phyloP scores from a whole-genome alignment of 495 filamentous ascomycete species.

The Glutinoglossum americanum region DNA sequence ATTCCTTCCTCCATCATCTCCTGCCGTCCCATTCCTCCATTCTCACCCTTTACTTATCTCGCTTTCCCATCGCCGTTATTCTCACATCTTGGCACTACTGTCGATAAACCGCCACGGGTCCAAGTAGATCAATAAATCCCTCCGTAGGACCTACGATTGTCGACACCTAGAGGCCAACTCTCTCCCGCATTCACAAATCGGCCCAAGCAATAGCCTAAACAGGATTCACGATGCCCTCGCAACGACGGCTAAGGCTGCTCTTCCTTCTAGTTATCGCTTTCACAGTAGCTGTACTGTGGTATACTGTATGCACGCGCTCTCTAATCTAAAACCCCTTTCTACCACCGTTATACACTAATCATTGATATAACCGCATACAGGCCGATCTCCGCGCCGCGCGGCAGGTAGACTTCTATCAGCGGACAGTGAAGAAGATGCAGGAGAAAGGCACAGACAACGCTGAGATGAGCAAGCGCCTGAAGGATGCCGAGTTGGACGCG shows the following conservation, averaged over 20 bases:
- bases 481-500: constrained; percentile 26
- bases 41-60: too few species aligned
- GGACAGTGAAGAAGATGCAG: constrained; percentile 30
- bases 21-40: too few species aligned
- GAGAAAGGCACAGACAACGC: constrained; percentile 32
- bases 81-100: too few species aligned
- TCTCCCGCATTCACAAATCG: too few species aligned
- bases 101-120: too few species aligned
- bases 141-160: too few species aligned
- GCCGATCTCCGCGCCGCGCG: constrained; percentile 14
- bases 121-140: too few species aligned
- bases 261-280: constrained; percentile 32
- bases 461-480: constrained; percentile 9
- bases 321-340: constrained; percentile 18
- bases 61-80: too few species aligned
- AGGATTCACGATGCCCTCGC: constrained; percentile 51
- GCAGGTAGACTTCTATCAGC: constrained; percentile 23
- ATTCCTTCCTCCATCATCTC: too few species aligned
- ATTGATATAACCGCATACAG: neutral
- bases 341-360: neutral
- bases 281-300: constrained; percentile 38
- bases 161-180: too few species aligned
- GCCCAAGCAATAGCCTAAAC: too few species aligned
- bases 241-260: constrained; percentile 40
- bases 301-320: constrained; percentile 28